Evolutionary conservation across 306 rosid genomes (phyloP).

Genomic region (Purshia tridentata): DNA sequence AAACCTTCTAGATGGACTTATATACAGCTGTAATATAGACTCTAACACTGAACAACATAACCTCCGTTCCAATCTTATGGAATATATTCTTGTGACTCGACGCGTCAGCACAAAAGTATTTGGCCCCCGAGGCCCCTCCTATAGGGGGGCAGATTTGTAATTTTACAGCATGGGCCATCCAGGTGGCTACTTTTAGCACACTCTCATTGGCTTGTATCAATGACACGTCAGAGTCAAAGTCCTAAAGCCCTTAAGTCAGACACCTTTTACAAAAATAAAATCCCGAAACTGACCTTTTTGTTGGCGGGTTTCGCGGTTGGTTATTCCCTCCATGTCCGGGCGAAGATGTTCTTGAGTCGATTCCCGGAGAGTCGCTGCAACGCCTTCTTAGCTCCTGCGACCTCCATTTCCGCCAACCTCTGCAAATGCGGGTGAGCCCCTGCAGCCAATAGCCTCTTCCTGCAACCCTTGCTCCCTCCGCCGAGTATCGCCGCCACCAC

Average conservation of each 20-base stretch:
- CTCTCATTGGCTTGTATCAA: not conserved
- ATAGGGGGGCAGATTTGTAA: constrained; percentile 12
- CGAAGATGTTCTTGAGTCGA: constrained; percentile 44
- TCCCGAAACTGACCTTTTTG: constrained; percentile 31
- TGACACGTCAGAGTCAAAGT: constrained; percentile 13
- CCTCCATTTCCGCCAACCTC: constrained; percentile 42
- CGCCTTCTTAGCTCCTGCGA: constrained; percentile 51
- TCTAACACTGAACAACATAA: too few species aligned
- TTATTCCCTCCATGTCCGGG: constrained; percentile 54
- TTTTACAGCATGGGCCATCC: not conserved
- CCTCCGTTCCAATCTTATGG: not conserved
- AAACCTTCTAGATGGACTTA: not conserved
- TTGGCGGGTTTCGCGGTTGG: constrained; percentile 32
- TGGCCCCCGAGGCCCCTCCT: too few species aligned
- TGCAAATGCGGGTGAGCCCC: constrained; percentile 46
- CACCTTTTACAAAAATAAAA: not conserved
- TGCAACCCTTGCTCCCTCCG: constrained; percentile 52
- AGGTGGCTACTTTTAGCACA: constrained; percentile 9
- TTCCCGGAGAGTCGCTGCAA: constrained; percentile 51
- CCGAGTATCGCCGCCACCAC: constrained; percentile 33
- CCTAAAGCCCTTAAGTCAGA: not conserved
- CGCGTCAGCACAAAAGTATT: not conserved
- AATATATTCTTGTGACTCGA: not conserved
- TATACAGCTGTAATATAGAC: too few species aligned
- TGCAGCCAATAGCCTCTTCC: constrained; percentile 42